These are phyloP conservation scores for Diplocarpon mali DNA, from an alignment of 2,329 filamentous ascomycete genomes.

Conservation along the genomic window DNA sequence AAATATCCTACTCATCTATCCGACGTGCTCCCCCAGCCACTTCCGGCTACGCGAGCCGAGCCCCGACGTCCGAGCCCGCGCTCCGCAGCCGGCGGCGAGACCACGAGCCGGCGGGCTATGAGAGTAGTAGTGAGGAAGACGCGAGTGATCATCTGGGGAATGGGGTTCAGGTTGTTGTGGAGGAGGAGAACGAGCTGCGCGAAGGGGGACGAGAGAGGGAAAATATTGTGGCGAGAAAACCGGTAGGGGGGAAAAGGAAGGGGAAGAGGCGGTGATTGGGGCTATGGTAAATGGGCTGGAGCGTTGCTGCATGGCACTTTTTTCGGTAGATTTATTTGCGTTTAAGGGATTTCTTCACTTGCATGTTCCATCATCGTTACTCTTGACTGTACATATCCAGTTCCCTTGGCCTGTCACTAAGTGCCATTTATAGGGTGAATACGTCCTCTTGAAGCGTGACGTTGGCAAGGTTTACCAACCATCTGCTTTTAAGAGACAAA, in stretches of 20 bases:
- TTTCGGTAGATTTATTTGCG: neutral
- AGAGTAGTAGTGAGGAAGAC: slow-evolving; percentile 15
- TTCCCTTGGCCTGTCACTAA: no score
- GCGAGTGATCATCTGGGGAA: slow-evolving; percentile 23
- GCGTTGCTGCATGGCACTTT: neutral
- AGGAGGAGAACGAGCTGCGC: slow-evolving; percentile 13
- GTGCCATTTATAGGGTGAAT: no score
- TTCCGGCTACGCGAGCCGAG: neutral
- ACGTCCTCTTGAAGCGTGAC: no score
- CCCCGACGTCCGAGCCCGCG: slow-evolving; percentile 16
- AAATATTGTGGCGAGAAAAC: slow-evolving; percentile 13
- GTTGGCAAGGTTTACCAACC: no score
- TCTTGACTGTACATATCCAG: no score
- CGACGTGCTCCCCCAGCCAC: slow-evolving; percentile 15
- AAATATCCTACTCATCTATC: slow-evolving; percentile 27
- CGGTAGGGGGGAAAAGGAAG: slow-evolving; percentile 17
- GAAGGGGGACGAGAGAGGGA: slow-evolving; percentile 3
- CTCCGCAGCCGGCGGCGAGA: slow-evolving; percentile 11
- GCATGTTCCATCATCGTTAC: no score
- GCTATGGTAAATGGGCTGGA: no score
- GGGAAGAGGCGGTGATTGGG: slow-evolving; percentile 13
- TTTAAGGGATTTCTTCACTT: slow-evolving; percentile 1
- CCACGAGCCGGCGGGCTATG: slow-evolving; percentile 11
- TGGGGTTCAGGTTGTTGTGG: slow-evolving; percentile 22
- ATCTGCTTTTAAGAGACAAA: no score